Conservation (phyloP, 2,329 filamentous ascomycete genomes). For the Pseudogymnoascus sp. region DNA sequence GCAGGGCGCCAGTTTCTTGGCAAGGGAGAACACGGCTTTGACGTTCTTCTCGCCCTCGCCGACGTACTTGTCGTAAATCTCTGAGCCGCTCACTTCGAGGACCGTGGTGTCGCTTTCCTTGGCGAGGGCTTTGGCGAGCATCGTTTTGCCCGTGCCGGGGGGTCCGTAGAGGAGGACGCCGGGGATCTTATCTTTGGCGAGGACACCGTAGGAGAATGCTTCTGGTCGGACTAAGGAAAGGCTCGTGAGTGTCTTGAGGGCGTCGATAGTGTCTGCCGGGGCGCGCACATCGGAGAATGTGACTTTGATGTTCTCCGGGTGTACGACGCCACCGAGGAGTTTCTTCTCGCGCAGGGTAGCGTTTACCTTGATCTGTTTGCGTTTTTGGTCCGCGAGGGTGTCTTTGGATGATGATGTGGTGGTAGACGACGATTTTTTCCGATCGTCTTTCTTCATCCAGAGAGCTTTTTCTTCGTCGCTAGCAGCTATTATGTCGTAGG, state of each 20-base stretch:
- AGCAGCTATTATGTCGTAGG: constrained; percentile 33
- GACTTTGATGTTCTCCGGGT: constrained; percentile 71
- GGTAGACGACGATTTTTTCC: background rate
- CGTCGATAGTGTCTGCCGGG: constrained; percentile 71
- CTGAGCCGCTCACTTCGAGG: constrained; percentile 85
- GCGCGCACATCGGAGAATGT: constrained; percentile 85
- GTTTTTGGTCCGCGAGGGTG: constrained; percentile 31
- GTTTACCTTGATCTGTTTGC: constrained; percentile 42
- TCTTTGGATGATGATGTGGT: background rate
- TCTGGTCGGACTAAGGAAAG: constrained; percentile 81
- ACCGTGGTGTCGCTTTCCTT: constrained; percentile 59
- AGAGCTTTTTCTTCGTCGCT: constrained; percentile 40
- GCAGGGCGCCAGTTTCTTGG: constrained; percentile 82
- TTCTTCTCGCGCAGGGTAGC: constrained; percentile 74
- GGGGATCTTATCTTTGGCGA: constrained; percentile 83
- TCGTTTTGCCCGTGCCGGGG: constrained; percentile 68
- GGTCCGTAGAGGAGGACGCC: constrained; percentile 84
- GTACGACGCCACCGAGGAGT: constrained; percentile 71
- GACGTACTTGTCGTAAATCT: constrained; percentile 93
- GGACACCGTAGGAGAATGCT: constrained; percentile 91
- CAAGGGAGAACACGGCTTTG: constrained; percentile 80
- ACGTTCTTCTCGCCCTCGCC: constrained; percentile 96
- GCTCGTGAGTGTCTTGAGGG: constrained; percentile 80
- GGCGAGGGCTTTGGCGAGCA: constrained; percentile 60
- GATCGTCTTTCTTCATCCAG: constrained; percentile 27